Conservation (phyloP, 208 protist species). For the Wallacemonas sp. region DNA sequence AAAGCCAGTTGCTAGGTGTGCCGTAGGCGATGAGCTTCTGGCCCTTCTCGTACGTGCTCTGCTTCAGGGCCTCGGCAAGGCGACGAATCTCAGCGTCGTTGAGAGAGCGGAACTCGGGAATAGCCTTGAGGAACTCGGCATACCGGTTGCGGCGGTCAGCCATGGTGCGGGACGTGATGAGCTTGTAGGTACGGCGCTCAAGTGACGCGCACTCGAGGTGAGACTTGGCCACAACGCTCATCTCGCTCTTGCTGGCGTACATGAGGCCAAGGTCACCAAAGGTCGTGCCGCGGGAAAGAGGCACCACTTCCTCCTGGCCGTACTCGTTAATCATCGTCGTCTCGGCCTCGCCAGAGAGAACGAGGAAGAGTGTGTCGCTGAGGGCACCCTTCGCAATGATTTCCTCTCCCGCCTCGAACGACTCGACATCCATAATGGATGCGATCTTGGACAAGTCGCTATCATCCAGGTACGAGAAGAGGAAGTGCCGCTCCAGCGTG, state of each 20-base stretch:
- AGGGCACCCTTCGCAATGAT: conserved; percentile 31
- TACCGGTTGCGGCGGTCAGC: conserved; percentile 60
- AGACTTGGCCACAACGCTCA: conserved; percentile 32
- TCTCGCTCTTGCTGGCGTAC: conserved; percentile 46
- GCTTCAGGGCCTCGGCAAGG: conserved; percentile 63
- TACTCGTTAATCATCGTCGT: conserved; percentile 26
- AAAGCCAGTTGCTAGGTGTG: conserved; percentile 56
- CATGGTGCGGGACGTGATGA: conserved; percentile 52
- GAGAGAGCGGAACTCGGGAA: conserved; percentile 40
- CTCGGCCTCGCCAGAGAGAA: conserved; percentile 57
- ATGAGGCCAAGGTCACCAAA: conserved; percentile 62
- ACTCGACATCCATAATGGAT: conserved; percentile 58
- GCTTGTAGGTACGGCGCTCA: conserved; percentile 72
- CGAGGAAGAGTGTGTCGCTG: conserved; percentile 65
- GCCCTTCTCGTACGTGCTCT: conserved; percentile 43
- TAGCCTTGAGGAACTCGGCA: conserved; percentile 41
- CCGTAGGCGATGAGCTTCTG: conserved; percentile 60
- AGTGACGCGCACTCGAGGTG: conserved; percentile 52
- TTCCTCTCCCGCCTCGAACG: conserved; percentile 22
- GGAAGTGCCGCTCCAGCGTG: conserved; percentile 60
- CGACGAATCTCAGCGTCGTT: conserved; percentile 34
- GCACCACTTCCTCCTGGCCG: conserved; percentile 13
- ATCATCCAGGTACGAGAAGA: conserved; percentile 80
- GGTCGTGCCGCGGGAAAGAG: conserved; percentile 34
- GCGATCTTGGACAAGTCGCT: conserved; percentile 50